Base-by-base conservation (phyloP, 139 green algal genomes). In the Chlamydomonas urium region DNA sequence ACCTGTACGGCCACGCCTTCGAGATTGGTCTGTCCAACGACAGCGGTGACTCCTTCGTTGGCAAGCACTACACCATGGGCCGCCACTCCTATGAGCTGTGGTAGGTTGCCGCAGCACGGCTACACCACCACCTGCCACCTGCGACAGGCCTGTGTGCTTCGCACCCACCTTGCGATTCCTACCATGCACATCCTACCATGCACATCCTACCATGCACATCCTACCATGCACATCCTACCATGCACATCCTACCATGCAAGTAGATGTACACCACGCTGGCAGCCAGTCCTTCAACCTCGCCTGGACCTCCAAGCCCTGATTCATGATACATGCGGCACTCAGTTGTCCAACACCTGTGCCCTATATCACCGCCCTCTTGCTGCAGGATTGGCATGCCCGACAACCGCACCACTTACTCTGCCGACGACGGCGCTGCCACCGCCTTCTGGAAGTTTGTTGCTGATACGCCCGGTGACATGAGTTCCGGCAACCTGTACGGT, bases 381-480 rank as follows among this genome's bases (percentile, higher is more conserved):
- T 14, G 10, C 42, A 50, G 42, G 42, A 14, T 66, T 31, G 23
- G 65, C 47, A 65, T 65, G 47, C 66, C 66, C 29, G 66, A 73
- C 66, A 42, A 36, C 32, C 47, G 34, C 32, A 73, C 66, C 48
- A 47, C 74, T 0, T 83, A 83, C 67, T 74, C 61, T 42, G 71
- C 77, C 6, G 69, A 74, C 45, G 71, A 69, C 61, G 75, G 69
- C 35, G 19, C 56, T 33, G 76, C 73, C 45, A 34, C 63, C 2
- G 73, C 57, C 10, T 75, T 84, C 63, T 78, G 29, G 58, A 76
- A 78, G 68, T 84, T 84, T 29, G 60, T 79, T 17, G 60, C 60
- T 19, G 74, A 79, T 35, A 33, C 4, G 21, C 21, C 53, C 23
- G 37, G 45, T 6, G 76, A 86, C 72, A 69, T 86, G 31, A 60